phyloP scores from a whole-genome alignment of 257 asterid species.

The Cynanchum wilfordii region DNA sequence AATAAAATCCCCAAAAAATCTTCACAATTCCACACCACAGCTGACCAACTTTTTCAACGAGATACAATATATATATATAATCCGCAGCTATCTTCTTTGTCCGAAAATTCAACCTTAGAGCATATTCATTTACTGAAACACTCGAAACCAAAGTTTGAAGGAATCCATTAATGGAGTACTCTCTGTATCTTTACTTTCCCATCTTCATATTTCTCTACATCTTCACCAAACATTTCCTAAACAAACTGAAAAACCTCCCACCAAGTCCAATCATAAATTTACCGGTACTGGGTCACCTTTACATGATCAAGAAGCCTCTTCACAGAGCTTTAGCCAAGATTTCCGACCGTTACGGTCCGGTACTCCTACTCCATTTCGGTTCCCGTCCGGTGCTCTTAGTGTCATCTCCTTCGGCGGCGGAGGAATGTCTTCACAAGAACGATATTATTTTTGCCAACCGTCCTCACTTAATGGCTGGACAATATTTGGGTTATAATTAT shows the following conservation, averaged over 20 bases:
- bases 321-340: conserved; percentile 45
- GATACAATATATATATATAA: too few relatives aligned
- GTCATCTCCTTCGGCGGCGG: conserved; percentile 61
- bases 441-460: conserved; percentile 61
- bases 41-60: too few relatives aligned
- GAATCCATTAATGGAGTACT: conserved; percentile 25
- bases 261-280: conserved; percentile 47
- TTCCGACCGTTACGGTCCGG: conserved; percentile 49
- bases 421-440: conserved; percentile 53
- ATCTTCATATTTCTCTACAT: conserved; percentile 34
- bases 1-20: too few relatives aligned
- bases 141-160: not conserved
- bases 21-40: too few relatives aligned
- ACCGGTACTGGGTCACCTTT: conserved; percentile 65
- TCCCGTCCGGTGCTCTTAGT: conserved; percentile 64
- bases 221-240: conserved; percentile 33
- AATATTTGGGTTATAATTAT: conserved; percentile 45
- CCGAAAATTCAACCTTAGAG: too few relatives aligned
- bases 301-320: conserved; percentile 50
- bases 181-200: conserved; percentile 20
- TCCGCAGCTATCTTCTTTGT: too few relatives aligned
- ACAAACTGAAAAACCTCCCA: conserved; percentile 40
- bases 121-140: too few relatives aligned
- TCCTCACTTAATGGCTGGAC: conserved; percentile 45
- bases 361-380: conserved; percentile 53